These are phyloP conservation scores for Candida maris DNA, from an alignment of 805 yeast genomes.

Conservation along the genomic window DNA sequence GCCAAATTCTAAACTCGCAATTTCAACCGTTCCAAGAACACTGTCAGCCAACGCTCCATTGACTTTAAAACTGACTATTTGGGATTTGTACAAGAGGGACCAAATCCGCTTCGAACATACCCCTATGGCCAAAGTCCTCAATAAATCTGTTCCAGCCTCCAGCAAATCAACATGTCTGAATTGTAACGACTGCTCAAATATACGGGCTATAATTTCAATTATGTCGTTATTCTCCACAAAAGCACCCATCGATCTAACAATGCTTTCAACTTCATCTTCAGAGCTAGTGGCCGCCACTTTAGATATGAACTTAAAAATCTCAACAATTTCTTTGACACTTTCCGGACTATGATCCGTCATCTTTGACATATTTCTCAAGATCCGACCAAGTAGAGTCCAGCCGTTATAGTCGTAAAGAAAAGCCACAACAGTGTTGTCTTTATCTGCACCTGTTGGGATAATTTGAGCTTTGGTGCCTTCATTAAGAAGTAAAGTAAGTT, in stretches of 20 bases:
- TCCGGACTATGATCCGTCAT: slow-evolving; percentile 37
- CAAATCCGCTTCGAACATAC: slow-evolving; percentile 67
- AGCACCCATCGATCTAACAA: slow-evolving; percentile 33
- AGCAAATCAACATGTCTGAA: slow-evolving; percentile 46
- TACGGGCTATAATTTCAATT: slow-evolving; percentile 55
- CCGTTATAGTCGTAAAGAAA: slow-evolving; percentile 78
- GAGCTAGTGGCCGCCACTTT: slow-evolving; percentile 41
- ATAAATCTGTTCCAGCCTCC: slow-evolving; percentile 44
- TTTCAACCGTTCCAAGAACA: slow-evolving; percentile 69
- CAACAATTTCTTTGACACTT: slow-evolving; percentile 38
- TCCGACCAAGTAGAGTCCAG: slow-evolving; percentile 81
- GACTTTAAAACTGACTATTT: slow-evolving; percentile 56
- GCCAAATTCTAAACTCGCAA: slow-evolving; percentile 60
- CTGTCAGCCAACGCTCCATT: slow-evolving; percentile 62
- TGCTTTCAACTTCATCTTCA: slow-evolving; percentile 22
- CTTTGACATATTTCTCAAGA: slow-evolving; percentile 59
- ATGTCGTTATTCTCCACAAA: slow-evolving; percentile 32
- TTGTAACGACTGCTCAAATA: slow-evolving; percentile 67
- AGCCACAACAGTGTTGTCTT: slow-evolving; percentile 41
- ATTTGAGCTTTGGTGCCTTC: slow-evolving; percentile 69
- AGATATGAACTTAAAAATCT: slow-evolving; percentile 50
- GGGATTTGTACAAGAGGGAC: slow-evolving; percentile 70
- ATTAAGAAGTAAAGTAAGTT: slow-evolving; percentile 41
- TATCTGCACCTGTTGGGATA: slow-evolving; percentile 39
- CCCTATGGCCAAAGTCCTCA: slow-evolving; percentile 42